phyloP scores from a whole-genome alignment of 1,139 yeast species.

The Hemisphaericaspora lyxosophila region DNA sequence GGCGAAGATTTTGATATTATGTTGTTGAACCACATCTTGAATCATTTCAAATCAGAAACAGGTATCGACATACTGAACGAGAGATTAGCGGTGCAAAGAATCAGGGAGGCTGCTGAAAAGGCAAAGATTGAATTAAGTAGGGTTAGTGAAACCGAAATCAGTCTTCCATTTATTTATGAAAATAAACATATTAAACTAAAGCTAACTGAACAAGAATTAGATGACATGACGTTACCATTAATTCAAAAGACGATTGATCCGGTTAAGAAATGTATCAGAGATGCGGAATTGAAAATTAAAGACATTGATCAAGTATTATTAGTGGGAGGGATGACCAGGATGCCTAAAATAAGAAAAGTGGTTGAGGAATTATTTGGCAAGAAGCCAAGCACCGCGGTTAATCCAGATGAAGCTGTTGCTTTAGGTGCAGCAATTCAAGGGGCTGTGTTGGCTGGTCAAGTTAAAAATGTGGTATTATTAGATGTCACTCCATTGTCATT shows the following conservation, averaged over 20 bases:
- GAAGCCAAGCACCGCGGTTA: slow-evolving; percentile 63
- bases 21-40: slow-evolving; percentile 53
- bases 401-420: slow-evolving; percentile 86
- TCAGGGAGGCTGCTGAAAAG: slow-evolving; percentile 70
- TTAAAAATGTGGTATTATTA: slow-evolving; percentile 65
- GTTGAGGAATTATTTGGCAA: slow-evolving; percentile 59
- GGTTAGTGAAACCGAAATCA: slow-evolving; percentile 53
- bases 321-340: slow-evolving; percentile 85
- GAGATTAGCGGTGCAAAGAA: slow-evolving; percentile 58
- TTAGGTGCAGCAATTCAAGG: slow-evolving; percentile 86
- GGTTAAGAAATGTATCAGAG: slow-evolving; percentile 64
- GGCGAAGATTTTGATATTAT: slow-evolving; percentile 80
- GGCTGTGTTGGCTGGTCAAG: slow-evolving; percentile 70
- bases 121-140: slow-evolving; percentile 72
- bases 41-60: slow-evolving; percentile 40
- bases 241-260: slow-evolving; percentile 65
- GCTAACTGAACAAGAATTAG: slow-evolving; percentile 64
- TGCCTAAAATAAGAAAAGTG: slow-evolving; percentile 67
- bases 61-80: slow-evolving; percentile 49
- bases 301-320: slow-evolving; percentile 57
- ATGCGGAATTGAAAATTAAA: slow-evolving; percentile 60
- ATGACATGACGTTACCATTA: slow-evolving; percentile 58
- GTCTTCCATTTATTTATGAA: slow-evolving; percentile 60
- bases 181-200: slow-evolving; percentile 51
- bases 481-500: slow-evolving; percentile 80